Percentiles rank a stretch among this genome's conserved stretches.
These are phyloP conservation scores for Aspergillus arachidicola DNA, from an alignment of 2,329 filamentous ascomycete species.

Conservation along the genomic window DNA sequence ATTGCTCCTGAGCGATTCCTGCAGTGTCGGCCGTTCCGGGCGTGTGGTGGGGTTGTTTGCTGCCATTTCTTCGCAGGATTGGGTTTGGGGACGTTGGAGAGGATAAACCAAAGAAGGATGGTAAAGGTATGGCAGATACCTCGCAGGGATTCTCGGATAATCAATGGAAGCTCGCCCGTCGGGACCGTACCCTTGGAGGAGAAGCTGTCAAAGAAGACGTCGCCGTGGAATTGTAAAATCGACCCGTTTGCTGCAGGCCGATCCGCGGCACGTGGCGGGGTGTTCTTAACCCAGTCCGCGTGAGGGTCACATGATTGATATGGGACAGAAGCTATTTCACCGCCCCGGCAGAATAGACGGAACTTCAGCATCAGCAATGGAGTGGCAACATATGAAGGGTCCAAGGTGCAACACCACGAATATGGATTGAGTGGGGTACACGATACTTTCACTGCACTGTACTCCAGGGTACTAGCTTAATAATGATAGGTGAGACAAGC, in stretches of 20 bases:
- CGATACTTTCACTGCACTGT: neutral
- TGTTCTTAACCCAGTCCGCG: constrained; percentile 1
- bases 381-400: neutral
- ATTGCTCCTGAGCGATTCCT: constrained; percentile 44
- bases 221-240: neutral
- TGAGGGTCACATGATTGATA: neutral
- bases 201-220: neutral
- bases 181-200: constrained; percentile 12
- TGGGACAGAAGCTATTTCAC: neutral
- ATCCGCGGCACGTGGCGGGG: constrained; percentile 18
- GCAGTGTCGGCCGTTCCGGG: constrained; percentile 44
- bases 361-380: neutral
- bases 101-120: constrained; percentile 4
- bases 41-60: constrained; percentile 31
- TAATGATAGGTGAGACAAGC: neutral
- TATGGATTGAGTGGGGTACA: neutral
- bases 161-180: constrained; percentile 11
- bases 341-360: neutral
- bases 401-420: neutral
- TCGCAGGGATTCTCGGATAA: constrained; percentile 6
- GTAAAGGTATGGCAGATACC: neutral
- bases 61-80: constrained; percentile 29
- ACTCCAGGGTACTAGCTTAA: neutral
- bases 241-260: constrained; percentile 9
- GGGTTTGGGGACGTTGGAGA: neutral